phyloP scores from a whole-genome alignment of 768 basidiomycete genomes.

The Boletus rufocinnamomeus region DNA sequence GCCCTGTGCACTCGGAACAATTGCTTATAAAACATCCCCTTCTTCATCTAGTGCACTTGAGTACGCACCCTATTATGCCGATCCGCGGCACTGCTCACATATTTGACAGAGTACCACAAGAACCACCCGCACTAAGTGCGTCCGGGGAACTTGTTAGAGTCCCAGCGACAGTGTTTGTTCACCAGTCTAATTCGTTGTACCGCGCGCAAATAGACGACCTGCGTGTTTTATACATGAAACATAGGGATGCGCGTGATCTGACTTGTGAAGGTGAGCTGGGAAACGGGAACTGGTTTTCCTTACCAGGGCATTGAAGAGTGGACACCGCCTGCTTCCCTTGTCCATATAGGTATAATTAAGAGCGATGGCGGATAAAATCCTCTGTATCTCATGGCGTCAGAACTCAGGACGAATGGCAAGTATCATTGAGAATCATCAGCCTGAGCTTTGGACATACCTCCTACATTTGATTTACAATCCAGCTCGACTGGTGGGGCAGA shows the following conservation, averaged over 20 bases:
- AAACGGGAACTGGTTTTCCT: neutral
- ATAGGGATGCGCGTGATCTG: neutral
- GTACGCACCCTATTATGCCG: conserved; percentile 46
- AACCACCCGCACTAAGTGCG: conserved; percentile 73
- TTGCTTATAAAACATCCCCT: conserved; percentile 12
- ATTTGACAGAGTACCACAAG: conserved; percentile 78
- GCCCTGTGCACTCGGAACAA: neutral
- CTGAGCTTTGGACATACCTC: neutral
- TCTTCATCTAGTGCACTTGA: conserved; percentile 69
- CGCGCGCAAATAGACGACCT: conserved; percentile 28
- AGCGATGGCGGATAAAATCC: neutral
- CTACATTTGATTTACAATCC: neutral
- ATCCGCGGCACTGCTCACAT: conserved; percentile 25
- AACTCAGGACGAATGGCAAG: neutral
- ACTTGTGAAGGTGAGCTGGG: conserved; percentile 6
- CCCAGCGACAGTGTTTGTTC: conserved; percentile 5
- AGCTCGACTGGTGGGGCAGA: neutral
- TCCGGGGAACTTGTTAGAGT: conserved; percentile 3
- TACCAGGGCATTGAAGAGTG: neutral
- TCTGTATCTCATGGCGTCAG: neutral
- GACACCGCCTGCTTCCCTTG: neutral
- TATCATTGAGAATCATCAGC: neutral
- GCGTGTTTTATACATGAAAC: conserved; percentile 18
- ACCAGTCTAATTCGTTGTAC: conserved; percentile 25
- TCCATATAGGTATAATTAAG: neutral